Conservation (phyloP, 352 stramenopile species). For the Aphanomyces stellatus region DNA sequence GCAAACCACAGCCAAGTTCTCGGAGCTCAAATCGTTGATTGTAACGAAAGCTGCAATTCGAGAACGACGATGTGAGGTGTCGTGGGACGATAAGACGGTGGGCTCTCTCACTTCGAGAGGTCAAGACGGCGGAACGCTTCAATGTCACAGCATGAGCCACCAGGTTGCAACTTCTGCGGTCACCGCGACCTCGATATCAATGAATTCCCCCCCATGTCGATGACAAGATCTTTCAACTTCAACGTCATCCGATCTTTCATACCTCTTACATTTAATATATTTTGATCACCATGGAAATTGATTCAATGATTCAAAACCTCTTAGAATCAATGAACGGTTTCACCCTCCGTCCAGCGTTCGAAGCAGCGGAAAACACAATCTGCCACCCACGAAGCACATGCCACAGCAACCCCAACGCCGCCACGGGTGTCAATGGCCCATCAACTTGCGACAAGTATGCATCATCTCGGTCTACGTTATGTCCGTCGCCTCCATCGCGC, state of each 20-base stretch:
- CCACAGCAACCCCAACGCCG: not conserved
- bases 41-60: too few relatives aligned
- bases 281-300: not conserved
- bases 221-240: not conserved
- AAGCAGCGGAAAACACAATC: too few relatives aligned
- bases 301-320: not conserved
- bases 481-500: not conserved
- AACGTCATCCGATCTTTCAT: not conserved
- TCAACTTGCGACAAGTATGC: not conserved
- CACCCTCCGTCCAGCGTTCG: too few relatives aligned
- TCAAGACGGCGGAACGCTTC: too few relatives aligned
- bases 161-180: not conserved
- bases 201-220: not conserved
- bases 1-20: too few relatives aligned
- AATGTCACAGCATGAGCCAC: not conserved
- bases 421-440: constrained; percentile 6
- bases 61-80: too few relatives aligned
- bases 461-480: not conserved
- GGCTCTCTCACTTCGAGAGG: too few relatives aligned
- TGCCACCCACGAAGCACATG: not conserved
- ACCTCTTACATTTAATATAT: not conserved
- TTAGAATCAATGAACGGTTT: not conserved
- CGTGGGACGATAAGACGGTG: too few relatives aligned
- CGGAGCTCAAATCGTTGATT: too few relatives aligned
- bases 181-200: not conserved